A percentile compares a stretch with the other conserved stretches of the same genome.
Evolutionary conservation across 768 basidiomycete genomes (phyloP).

Genomic region (Kwoniella pini): DNA sequence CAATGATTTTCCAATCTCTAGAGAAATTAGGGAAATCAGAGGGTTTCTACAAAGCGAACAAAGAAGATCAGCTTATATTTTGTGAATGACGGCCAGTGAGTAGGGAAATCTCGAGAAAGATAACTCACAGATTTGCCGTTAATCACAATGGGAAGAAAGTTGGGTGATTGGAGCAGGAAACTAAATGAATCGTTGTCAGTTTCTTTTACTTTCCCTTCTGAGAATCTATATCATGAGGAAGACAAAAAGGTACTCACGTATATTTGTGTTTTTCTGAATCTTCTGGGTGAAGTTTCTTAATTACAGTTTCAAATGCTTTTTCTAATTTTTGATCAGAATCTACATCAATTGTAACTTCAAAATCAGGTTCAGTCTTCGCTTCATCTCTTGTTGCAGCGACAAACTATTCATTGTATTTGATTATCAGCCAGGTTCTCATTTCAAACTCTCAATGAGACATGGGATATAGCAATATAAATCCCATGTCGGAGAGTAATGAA

Average conservation of each 20-base stretch:
- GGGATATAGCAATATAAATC: too few species aligned
- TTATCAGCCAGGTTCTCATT: neutral
- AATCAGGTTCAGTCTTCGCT: conserved; percentile 9
- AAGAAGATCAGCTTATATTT: neutral
- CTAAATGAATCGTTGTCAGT: neutral
- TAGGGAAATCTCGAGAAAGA: neutral
- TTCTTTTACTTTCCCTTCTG: too few species aligned
- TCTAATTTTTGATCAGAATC: conserved; percentile 12
- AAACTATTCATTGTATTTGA: neutral
- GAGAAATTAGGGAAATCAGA: conserved; percentile 21
- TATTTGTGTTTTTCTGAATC: conserved; percentile 17
- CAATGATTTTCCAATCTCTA: conserved; percentile 20
- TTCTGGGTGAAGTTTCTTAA: conserved; percentile 15
- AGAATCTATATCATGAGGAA: too few species aligned
- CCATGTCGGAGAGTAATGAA: neutral
- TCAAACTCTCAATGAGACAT: neutral
- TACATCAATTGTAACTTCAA: conserved; percentile 16
- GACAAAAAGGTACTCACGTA: conserved; percentile 8
- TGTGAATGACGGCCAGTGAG: neutral
- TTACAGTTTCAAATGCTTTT: conserved; percentile 10
- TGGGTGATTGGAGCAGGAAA: conserved; percentile 13
- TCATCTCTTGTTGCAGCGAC: conserved; percentile 16
- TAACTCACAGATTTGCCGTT: conserved; percentile 15
- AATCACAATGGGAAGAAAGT: conserved; percentile 9
- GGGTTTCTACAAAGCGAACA: conserved; percentile 4